phyloP scores from a whole-genome alignment of 2,329 filamentous ascomycete genomes.

The Dryadomyces quercivorus region DNA sequence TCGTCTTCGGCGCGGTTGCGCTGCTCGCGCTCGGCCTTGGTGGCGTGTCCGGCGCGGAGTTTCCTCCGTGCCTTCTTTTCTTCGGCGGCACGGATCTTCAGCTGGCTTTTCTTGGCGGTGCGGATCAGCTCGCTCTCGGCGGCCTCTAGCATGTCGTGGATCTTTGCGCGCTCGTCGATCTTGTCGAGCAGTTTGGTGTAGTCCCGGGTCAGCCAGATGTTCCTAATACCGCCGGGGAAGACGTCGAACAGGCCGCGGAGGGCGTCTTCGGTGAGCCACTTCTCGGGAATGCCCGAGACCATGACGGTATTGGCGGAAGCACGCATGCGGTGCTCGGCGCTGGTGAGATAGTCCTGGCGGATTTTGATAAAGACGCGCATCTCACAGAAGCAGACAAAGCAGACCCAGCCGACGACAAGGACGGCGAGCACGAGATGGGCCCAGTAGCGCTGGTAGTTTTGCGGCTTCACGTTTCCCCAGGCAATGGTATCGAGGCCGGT shows the following conservation, averaged over 20 bases:
- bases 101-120: conserved; percentile 63
- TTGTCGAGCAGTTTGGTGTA: conserved; percentile 75
- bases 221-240: conserved; percentile 86
- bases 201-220: conserved; percentile 94
- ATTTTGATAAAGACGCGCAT: conserved; percentile 81
- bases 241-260: conserved; percentile 83
- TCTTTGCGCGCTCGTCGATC: conserved; percentile 58
- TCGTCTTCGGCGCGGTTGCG: conserved; percentile 36
- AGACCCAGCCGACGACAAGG: conserved; percentile 69
- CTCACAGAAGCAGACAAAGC: conserved; percentile 77
- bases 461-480: conserved; percentile 70
- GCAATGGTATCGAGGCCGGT: conserved; percentile 70
- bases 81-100: conserved; percentile 52
- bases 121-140: conserved; percentile 81
- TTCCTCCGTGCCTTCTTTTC: conserved; percentile 52
- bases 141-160: conserved; percentile 61
- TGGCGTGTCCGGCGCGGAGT: conserved; percentile 32
- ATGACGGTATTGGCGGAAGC: conserved; percentile 94
- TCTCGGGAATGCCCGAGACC: conserved; percentile 77
- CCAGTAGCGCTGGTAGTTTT: conserved; percentile 60
- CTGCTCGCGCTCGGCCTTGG: conserved; percentile 36
- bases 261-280: conserved; percentile 79
- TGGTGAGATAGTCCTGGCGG: conserved; percentile 87
- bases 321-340: conserved; percentile 82
- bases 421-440: conserved; percentile 76